Evolutionary conservation across 2,329 filamentous ascomycete species (phyloP).

Genomic region (Elsinoe arachidis): DNA sequence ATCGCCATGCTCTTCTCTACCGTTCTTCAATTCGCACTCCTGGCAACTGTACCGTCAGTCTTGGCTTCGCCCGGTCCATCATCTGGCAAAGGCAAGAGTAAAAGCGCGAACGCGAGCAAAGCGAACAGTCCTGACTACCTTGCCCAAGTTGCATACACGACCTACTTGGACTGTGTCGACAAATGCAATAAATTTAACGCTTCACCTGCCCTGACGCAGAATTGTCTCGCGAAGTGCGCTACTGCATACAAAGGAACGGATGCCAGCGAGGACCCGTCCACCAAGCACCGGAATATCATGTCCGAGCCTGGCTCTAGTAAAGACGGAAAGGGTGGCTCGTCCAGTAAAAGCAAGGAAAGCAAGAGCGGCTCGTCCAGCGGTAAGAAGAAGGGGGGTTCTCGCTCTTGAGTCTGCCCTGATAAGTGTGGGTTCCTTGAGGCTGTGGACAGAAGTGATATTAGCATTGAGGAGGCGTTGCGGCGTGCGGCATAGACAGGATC

Average conservation of each 20-base stretch:
- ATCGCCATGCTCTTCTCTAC: not conserved
- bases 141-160: not conserved
- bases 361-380: no score
- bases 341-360: not conserved
- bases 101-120: not conserved
- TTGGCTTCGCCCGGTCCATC: not conserved
- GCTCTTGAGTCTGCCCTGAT: no score
- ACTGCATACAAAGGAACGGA: not conserved
- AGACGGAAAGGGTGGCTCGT: not conserved
- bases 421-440: no score
- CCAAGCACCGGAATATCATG: not conserved
- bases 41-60: not conserved
- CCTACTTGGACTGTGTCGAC: not conserved
- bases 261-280: no score
- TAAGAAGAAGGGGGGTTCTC: no score
- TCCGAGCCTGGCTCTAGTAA: not conserved
- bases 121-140: not conserved
- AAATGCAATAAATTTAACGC: not conserved
- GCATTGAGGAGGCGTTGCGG: no score
- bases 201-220: not conserved
- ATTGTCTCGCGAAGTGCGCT: not conserved
- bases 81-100: no score
- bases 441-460: no score
- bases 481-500: no score
- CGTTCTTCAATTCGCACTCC: not conserved